These are phyloP conservation scores for Ophiocordyceps camponoti-saundersi DNA, from an alignment of 2,329 filamentous ascomycete genomes.

Conservation along the genomic window DNA sequence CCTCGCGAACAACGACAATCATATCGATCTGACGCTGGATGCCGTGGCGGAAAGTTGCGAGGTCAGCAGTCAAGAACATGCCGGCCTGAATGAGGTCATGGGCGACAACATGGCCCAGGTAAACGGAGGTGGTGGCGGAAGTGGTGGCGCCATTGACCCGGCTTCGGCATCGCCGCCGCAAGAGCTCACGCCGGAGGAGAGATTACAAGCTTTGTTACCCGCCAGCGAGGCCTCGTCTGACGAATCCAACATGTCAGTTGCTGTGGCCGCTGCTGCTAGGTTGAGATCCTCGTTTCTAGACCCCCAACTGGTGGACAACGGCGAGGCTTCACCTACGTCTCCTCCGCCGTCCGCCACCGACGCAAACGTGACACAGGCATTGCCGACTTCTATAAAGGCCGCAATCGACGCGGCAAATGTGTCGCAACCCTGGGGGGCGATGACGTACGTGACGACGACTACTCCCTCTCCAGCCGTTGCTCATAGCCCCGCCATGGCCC, in stretches of 20 bases:
- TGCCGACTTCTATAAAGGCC: not conserved
- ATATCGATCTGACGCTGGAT: constrained; percentile 42
- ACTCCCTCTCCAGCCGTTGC: constrained; percentile 14
- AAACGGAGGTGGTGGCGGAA: constrained; percentile 4
- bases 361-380: not conserved
- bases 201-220: constrained; percentile 28
- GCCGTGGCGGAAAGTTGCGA: constrained; percentile 36
- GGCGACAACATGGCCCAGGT: not conserved
- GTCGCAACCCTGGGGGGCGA: constrained; percentile 34
- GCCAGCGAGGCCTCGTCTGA: constrained; percentile 20
- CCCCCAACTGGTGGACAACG: constrained; percentile 24
- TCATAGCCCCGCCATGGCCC: constrained; percentile 9
- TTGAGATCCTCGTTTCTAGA: constrained; percentile 37
- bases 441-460: constrained; percentile 27
- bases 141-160: constrained; percentile 3
- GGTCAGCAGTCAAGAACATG: constrained; percentile 11
- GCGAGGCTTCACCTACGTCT: constrained; percentile 13
- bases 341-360: constrained; percentile 10
- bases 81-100: not conserved
- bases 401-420: constrained; percentile 3
- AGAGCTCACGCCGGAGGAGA: constrained; percentile 29
- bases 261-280: constrained; percentile 35
- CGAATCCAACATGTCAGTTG: constrained; percentile 34
- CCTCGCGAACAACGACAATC: constrained; percentile 25
- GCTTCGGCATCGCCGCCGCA: constrained; percentile 5